Evolutionary conservation across 2,329 filamentous ascomycete species (phyloP).

Genomic region (Phyllosticta citribraziliensis): DNA sequence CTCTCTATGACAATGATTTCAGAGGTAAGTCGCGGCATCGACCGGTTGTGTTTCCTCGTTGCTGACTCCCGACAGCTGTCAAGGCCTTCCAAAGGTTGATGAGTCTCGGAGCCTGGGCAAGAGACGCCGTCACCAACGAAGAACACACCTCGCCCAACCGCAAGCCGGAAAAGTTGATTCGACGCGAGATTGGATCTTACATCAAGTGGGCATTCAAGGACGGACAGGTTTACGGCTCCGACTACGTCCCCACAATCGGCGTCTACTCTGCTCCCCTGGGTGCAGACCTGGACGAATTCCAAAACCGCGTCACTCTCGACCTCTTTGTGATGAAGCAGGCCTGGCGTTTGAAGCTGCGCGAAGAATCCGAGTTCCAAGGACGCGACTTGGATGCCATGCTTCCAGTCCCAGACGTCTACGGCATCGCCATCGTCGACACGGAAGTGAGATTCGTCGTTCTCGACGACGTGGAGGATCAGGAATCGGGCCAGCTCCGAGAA

Average conservation of each 20-base stretch:
- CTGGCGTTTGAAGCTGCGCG: constrained; percentile 31
- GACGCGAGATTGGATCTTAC: constrained; percentile 36
- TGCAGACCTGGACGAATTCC: constrained; percentile 17
- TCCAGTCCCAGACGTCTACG: constrained; percentile 25
- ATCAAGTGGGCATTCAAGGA: constrained; percentile 46
- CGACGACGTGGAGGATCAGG: constrained; percentile 31
- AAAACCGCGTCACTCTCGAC: constrained; percentile 32
- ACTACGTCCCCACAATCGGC: constrained; percentile 36
- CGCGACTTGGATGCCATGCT: constrained; percentile 6
- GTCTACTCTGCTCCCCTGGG: constrained; percentile 32
- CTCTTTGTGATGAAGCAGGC: constrained; percentile 34
- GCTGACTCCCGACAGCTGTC: constrained; percentile 29
- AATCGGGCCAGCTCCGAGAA: constrained; percentile 14
- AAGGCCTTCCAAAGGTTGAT: constrained; percentile 42
- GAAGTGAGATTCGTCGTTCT: constrained; percentile 45
- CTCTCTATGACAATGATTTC: constrained; percentile 33
- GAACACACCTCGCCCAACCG: constrained; percentile 20
- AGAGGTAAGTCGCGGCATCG: constrained; percentile 28
- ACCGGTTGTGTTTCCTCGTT: neutral
- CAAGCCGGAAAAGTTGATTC: constrained; percentile 29
- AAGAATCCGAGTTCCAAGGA: constrained; percentile 2
- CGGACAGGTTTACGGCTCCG: constrained; percentile 29
- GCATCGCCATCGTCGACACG: constrained; percentile 43
- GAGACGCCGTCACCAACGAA: constrained; percentile 37
- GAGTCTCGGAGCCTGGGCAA: constrained; percentile 40